Percentiles rank a stretch among this genome's conserved stretches.
Evolutionary conservation across 202 grass and related monocot genomes (phyloP).

Genomic region (Carex arenaria): DNA sequence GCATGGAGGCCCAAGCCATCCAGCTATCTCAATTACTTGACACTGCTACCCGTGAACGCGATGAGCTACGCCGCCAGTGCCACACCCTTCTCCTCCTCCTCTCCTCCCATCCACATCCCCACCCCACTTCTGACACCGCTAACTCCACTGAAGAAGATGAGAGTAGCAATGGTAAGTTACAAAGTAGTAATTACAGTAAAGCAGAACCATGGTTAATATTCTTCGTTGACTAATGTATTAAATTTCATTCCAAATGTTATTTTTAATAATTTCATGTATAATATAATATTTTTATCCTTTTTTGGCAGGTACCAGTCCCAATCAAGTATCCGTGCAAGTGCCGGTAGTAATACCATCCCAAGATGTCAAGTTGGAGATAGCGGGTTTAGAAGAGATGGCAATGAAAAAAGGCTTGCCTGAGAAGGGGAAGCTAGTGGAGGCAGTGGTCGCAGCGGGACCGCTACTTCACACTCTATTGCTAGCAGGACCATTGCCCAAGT

Average conservation of each 20-base stretch:
- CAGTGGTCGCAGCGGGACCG: slow-evolving; percentile 68
- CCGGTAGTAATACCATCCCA: not conserved
- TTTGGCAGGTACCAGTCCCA: slow-evolving; percentile 8
- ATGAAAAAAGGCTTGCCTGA: slow-evolving; percentile 56
- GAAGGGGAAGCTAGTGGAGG: slow-evolving; percentile 78
- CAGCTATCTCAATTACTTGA: slow-evolving; percentile 57
- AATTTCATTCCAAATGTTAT: not conserved
- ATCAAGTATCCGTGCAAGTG: not conserved
- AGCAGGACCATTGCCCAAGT: slow-evolving; percentile 77
- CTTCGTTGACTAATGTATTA: not conserved
- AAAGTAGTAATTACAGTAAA: not conserved
- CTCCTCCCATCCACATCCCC: slow-evolving; percentile 27
- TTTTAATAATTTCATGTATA: not conserved
- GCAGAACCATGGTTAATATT: too few relatives aligned
- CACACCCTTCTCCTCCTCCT: slow-evolving; percentile 63
- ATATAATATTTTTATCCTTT: not conserved
- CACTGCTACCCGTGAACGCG: slow-evolving; percentile 58
- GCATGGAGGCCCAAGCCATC: slow-evolving; percentile 55
- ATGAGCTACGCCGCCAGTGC: slow-evolving; percentile 66
- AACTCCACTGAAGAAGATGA: slow-evolving; percentile 8
- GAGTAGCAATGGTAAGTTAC: slow-evolving; percentile 19
- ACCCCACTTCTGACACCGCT: not conserved
- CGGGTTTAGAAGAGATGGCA: slow-evolving; percentile 44
- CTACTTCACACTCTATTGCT: slow-evolving; percentile 82
- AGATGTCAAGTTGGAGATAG: slow-evolving; percentile 25